phyloP scores from a whole-genome alignment of 208 protist species.

The Phytomonas sp. region DNA sequence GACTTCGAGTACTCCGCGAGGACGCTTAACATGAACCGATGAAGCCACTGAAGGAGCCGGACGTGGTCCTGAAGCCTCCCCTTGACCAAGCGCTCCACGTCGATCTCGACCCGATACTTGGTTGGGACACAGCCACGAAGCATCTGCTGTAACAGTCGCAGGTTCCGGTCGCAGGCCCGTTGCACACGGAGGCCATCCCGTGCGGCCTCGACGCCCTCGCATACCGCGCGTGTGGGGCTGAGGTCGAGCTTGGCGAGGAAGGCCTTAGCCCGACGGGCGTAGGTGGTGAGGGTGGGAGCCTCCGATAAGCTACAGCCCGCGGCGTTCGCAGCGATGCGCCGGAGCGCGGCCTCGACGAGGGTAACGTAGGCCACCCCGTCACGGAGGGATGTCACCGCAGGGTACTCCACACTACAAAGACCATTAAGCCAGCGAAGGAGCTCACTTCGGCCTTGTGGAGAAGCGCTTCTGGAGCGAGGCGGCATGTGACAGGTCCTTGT shows the following conservation, averaged over 20 bases:
- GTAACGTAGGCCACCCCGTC: conserved; percentile 80
- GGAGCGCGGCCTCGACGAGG: conserved; percentile 56
- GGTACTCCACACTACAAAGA: conserved; percentile 69
- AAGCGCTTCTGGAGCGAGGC: too few species aligned
- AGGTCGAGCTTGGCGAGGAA: conserved; percentile 39
- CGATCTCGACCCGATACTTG: conserved; percentile 36
- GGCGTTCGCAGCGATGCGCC: conserved; percentile 57
- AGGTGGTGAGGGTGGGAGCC: conserved; percentile 15
- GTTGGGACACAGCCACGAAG: conserved; percentile 43
- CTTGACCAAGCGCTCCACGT: conserved; percentile 45
- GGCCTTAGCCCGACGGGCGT: conserved; percentile 14
- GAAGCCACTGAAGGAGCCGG: conserved; percentile 64
- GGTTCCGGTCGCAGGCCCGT: conserved; percentile 47
- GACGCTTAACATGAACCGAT: conserved; percentile 66
- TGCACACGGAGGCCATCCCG: conserved; percentile 40
- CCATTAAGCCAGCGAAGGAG: conserved; percentile 75
- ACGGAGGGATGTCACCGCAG: conserved; percentile 66
- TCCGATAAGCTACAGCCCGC: conserved; percentile 20
- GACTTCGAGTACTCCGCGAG: conserved; percentile 55
- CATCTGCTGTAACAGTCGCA: conserved; percentile 61
- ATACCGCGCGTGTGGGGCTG: conserved; percentile 45
- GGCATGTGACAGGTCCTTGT: too few species aligned
- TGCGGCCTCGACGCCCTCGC: conserved; percentile 46
- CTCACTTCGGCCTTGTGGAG: conserved; percentile 48
- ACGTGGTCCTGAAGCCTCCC: conserved; percentile 84